Conservation (phyloP, 768 basidiomycete species). For the Strobilomyces dryophilus region DNA sequence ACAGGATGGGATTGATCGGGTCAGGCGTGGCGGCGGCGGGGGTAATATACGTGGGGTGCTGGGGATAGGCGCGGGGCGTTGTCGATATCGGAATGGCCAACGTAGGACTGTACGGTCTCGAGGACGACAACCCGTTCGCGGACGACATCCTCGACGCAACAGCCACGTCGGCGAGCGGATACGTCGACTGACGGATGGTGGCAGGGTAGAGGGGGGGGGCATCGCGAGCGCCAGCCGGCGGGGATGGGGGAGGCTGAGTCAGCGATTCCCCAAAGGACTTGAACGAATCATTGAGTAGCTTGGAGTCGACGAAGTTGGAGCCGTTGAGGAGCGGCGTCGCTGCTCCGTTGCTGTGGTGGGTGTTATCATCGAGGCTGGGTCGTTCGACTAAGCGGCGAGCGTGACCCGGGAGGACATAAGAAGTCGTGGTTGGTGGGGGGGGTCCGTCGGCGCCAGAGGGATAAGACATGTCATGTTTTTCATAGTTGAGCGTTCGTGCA, state of each 20-base stretch:
- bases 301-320: constrained; percentile 25
- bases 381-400: constrained; percentile 48
- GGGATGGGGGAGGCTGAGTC: constrained; percentile 21
- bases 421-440: constrained; percentile 33
- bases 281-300: constrained; percentile 27
- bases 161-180: constrained; percentile 35
- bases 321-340: constrained; percentile 23
- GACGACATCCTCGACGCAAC: constrained; percentile 37
- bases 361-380: constrained; percentile 47
- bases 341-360: constrained; percentile 15
- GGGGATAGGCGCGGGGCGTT: constrained; percentile 61
- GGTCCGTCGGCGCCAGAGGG: constrained; percentile 12
- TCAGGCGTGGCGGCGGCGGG: constrained; percentile 46
- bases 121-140: constrained; percentile 54
- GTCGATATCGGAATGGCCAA: constrained; percentile 53
- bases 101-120: constrained; percentile 47
- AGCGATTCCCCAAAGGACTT: constrained; percentile 30
- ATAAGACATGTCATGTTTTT: constrained; percentile 16
- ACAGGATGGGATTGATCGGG: constrained; percentile 59
- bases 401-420: constrained; percentile 44
- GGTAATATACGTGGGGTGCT: constrained; percentile 75
- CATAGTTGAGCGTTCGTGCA: constrained; percentile 23
- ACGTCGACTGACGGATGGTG: constrained; percentile 44
- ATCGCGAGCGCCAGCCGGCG: constrained; percentile 20
- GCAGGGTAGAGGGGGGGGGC: constrained; percentile 35